Evolutionary conservation across 176 grass and related monocot genomes (phyloP), one percentile per base, ranked within the genome.

Genomic region (Musa acuminata): DNA sequence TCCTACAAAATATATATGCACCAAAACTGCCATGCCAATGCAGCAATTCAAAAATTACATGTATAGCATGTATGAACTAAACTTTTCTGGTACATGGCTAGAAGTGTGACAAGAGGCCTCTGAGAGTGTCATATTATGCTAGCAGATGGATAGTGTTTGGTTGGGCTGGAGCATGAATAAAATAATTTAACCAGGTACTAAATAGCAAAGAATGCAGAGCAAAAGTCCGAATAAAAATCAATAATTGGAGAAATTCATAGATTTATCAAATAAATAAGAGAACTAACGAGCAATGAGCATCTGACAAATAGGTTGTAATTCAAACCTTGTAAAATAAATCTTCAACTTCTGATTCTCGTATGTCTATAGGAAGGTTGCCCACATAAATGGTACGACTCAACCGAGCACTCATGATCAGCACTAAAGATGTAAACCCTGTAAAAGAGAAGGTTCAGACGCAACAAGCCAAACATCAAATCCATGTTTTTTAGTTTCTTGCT

Each of bases 261-360:
- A 8, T 35, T 21, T 8, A 52, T 51, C 21, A 77, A 59, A 60
- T 27, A 43, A 25, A 43, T 43, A 43, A n/a, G 3, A 51, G 13
- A 3, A 3, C 8, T 35, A 19, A 21, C 48, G 51, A 0, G 21
- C 20, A 68, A 24, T 49, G 53, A 63, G 14, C 12, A 67, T 19
- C 4, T 19, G 50, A 52, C 9, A 50, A 66, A 66, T 17, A 24
- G 3, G 0, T 16, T 53, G 8, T 49, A 52, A 66, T 67, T 3
- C 49, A 66, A 77, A 77, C 75, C 75, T 77, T 77, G 59, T 77
- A 67, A 65, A 77, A 77, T 59, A 77, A 77, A 52, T 77, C 75
- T 77, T 77, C 62, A 77, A 77, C 60, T 66, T 77, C 75, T 66
- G 75, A 77, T 66, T 77, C 75, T 25, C 75, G 59, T 26, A 67